These are phyloP conservation scores for Groenewaldozyma tartarivorans DNA, from an alignment of 805 yeast species.

Conservation along the genomic window DNA sequence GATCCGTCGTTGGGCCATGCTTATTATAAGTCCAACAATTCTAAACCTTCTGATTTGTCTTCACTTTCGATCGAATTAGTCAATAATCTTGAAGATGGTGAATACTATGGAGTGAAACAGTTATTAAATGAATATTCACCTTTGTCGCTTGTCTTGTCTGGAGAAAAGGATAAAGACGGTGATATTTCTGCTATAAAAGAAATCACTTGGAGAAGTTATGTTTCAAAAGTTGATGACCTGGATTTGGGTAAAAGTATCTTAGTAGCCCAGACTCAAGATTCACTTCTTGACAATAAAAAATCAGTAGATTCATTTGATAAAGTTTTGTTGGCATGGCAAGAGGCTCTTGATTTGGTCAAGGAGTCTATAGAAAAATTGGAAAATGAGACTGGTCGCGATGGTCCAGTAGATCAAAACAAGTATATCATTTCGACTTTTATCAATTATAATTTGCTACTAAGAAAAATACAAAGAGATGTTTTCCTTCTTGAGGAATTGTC, in stretches of 20 bases:
- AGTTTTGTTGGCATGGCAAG: conserved; percentile 57
- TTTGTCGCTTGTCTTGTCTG: conserved; percentile 16
- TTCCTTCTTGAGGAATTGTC: conserved; percentile 26
- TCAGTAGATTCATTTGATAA: conserved; percentile 45
- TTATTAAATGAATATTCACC: conserved; percentile 5
- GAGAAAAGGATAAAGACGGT: conserved; percentile 12
- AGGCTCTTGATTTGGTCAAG: conserved; percentile 51
- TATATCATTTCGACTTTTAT: conserved; percentile 71
- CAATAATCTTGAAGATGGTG: conserved; percentile 25
- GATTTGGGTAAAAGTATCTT: conserved; percentile 47
- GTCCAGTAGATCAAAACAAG: conserved; percentile 57
- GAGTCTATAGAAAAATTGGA: conserved; percentile 40
- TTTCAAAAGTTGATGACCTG: conserved; percentile 58
- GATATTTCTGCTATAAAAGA: conserved; percentile 32
- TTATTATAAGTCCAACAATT: conserved; percentile 32
- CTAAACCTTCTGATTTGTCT: conserved; percentile 38
- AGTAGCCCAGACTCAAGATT: conserved; percentile 21
- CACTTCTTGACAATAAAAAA: conserved; percentile 17
- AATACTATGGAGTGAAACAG: conserved; percentile 33
- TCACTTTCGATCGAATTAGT: conserved; percentile 39
- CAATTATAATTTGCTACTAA: conserved; percentile 54
- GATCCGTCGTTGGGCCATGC: conserved; percentile 61
- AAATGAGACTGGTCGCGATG: conserved; percentile 46
- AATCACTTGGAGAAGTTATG: conserved; percentile 49
- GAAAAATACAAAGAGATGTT: conserved; percentile 66